Evolutionary conservation across 192 early-diverging fungal genomes (phyloP).

Genomic region (Backusella tuberculispora): DNA sequence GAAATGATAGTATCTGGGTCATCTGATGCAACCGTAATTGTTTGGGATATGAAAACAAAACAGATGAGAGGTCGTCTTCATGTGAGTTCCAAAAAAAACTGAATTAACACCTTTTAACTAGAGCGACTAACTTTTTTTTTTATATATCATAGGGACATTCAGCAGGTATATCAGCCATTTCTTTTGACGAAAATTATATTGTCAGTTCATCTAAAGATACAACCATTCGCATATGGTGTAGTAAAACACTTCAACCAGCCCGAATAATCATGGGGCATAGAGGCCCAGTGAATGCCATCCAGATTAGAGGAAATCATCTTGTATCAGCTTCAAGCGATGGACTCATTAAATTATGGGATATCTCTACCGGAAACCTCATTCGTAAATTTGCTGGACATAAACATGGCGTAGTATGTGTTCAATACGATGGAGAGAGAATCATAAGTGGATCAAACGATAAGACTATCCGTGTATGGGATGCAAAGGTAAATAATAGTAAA

Average conservation of each 20-base stretch:
- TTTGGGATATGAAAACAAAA: conserved; percentile 79
- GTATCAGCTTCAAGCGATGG: conserved; percentile 89
- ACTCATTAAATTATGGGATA: conserved; percentile 82
- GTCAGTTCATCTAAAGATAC: conserved; percentile 96
- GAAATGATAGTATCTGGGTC: conserved; percentile 85
- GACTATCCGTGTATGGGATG: conserved; percentile 81
- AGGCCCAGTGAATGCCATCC: conserved; percentile 95
- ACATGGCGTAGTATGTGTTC: conserved; percentile 87
- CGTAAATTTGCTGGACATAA: conserved; percentile 74
- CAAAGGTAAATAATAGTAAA: conserved; percentile 34
- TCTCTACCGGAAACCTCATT: conserved; percentile 64
- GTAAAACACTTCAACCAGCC: conserved; percentile 62
- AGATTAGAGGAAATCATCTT: conserved; percentile 66
- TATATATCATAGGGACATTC: conserved; percentile 62
- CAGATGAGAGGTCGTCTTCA: conserved; percentile 52
- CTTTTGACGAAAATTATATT: conserved; percentile 77
- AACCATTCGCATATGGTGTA: conserved; percentile 88
- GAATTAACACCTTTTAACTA: neutral
- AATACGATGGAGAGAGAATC: conserved; percentile 83
- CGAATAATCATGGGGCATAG: conserved; percentile 84
- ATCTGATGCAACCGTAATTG: conserved; percentile 82
- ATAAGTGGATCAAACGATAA: conserved; percentile 83
- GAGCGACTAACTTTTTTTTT: neutral
- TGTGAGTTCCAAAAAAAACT: conserved; percentile 22
- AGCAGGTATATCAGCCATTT: conserved; percentile 83